These are phyloP conservation scores for Herpetospermum pedunculosum DNA, from an alignment of 306 rosid species.

Conservation along the genomic window DNA sequence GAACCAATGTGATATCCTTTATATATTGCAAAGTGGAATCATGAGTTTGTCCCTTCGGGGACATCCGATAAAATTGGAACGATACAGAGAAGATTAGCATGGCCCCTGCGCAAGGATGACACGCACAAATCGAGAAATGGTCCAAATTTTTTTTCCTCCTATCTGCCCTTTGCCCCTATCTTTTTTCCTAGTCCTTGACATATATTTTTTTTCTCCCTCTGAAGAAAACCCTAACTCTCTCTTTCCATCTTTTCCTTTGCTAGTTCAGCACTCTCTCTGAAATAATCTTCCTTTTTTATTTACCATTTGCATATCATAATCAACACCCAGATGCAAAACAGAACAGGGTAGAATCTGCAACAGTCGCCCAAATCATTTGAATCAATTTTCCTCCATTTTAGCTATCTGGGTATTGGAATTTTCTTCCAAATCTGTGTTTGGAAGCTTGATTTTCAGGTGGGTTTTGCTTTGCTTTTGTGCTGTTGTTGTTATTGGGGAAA, in stretches of 20 bases:
- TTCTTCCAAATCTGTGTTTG: background rate
- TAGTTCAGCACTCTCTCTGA: too few species aligned
- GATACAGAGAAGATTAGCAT: constrained; percentile 7
- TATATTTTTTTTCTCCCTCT: background rate
- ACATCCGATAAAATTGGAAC: constrained; percentile 9
- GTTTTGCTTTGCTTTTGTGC: background rate
- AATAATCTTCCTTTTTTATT: too few species aligned
- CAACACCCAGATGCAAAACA: background rate
- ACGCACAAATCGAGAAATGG: too few species aligned
- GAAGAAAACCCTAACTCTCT: background rate
- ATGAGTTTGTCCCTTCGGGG: background rate
- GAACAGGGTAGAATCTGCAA: background rate
- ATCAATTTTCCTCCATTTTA: background rate
- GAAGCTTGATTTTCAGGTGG: background rate
- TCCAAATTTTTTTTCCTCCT: too few species aligned
- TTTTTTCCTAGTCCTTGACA: background rate
- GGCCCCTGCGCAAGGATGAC: too few species aligned
- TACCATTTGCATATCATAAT: background rate
- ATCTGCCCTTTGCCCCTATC: background rate
- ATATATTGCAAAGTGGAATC: too few species aligned
- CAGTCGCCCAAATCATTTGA: background rate
- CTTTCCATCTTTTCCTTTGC: background rate
- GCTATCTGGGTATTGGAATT: background rate
- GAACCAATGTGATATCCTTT: background rate
- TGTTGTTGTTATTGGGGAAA: background rate